phyloP scores from a whole-genome alignment of 768 basidiomycete species.

The Tephrocybe sp. region DNA sequence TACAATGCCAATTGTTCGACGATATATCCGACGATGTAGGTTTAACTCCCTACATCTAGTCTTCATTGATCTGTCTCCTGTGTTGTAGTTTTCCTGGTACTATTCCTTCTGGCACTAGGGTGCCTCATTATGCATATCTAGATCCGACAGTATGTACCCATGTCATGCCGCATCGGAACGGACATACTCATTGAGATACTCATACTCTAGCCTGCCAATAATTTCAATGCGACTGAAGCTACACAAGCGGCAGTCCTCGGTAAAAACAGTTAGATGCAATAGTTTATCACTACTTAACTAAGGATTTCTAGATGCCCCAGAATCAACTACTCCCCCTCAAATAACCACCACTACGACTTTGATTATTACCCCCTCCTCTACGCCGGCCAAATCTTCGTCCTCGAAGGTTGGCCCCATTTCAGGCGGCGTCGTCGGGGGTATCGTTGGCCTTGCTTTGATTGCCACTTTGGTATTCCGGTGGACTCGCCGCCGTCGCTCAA shows the following conservation, averaged over 20 bases:
- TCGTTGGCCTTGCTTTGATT: constrained; percentile 47
- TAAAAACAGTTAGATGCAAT: constrained; percentile 7
- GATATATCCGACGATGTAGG: constrained; percentile 35
- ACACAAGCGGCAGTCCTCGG: constrained; percentile 20
- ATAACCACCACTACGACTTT: constrained; percentile 21
- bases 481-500: constrained; percentile 24
- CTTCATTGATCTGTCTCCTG: not conserved
- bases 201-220: constrained; percentile 26
- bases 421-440: constrained; percentile 61
- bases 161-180: not conserved
- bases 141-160: constrained; percentile 35
- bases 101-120: constrained; percentile 40
- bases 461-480: constrained; percentile 30
- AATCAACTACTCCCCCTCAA: constrained; percentile 31
- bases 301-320: constrained; percentile 30
- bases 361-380: not conserved
- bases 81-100: constrained; percentile 12
- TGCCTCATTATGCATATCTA: constrained; percentile 53
- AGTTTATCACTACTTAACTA: not conserved
- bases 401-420: constrained; percentile 53
- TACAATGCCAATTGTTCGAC: constrained; percentile 49
- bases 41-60: not conserved
- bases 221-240: constrained; percentile 34
- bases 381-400: constrained; percentile 5
- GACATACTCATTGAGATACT: not conserved